phyloP scores from a whole-genome alignment of 139 green algal species.

The Spirogloea muscicola region DNA sequence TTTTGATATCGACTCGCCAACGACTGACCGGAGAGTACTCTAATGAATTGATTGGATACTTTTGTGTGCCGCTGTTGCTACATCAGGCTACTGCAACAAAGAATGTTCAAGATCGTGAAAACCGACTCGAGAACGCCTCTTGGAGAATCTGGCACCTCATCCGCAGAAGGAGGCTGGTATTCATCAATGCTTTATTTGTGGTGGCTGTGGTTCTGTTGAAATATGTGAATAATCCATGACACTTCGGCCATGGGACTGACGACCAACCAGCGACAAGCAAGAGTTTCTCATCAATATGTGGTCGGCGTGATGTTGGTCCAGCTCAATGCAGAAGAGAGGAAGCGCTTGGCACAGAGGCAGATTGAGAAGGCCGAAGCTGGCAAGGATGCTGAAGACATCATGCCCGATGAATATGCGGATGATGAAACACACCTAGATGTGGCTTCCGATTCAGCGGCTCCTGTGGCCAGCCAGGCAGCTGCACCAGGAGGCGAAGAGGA shows the following conservation, averaged over 20 bases:
- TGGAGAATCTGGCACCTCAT: constrained; percentile 47
- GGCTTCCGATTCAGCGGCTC: neutral
- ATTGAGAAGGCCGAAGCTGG: constrained; percentile 8
- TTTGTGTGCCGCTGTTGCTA: too few species aligned
- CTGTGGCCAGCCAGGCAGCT: neutral
- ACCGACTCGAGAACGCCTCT: constrained; percentile 42
- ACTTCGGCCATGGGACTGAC: too few species aligned
- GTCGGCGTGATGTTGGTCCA: too few species aligned
- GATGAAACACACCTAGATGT: constrained; percentile 13
- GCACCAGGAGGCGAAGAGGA: neutral
- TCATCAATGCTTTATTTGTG: neutral
- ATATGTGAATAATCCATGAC: too few species aligned
- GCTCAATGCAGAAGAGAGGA: too few species aligned
- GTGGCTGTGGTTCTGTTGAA: too few species aligned
- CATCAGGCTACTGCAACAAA: constrained; percentile 41
- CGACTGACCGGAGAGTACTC: too few species aligned
- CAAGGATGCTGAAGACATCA: neutral
- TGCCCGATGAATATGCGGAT: constrained; percentile 12
- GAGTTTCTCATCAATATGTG: too few species aligned
- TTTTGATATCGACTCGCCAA: too few species aligned
- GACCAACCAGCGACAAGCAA: too few species aligned
- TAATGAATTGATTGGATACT: too few species aligned
- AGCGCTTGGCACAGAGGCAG: constrained; percentile 1
- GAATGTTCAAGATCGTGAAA: constrained; percentile 30
- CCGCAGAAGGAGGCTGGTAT: constrained; percentile 39